These are phyloP conservation scores for Kuraishia cidri DNA, from an alignment of 805 yeast species.

Conservation along the genomic window DNA sequence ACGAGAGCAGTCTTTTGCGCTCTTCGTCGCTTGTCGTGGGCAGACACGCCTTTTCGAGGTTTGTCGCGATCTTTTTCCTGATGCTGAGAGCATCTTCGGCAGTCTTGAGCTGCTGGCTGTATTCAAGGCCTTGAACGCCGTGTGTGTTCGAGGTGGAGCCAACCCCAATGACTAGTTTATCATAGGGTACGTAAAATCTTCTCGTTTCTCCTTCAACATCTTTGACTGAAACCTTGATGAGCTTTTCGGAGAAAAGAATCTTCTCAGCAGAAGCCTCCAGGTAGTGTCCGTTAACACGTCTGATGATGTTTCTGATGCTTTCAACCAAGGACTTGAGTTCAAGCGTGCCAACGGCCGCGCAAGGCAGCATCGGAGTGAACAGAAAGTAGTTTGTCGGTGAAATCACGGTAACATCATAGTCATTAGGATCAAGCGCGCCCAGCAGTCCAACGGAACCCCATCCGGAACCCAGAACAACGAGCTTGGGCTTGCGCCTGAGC, in stretches of 20 bases:
- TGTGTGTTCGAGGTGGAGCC: slow-evolving; percentile 65
- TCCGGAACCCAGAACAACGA: slow-evolving; percentile 60
- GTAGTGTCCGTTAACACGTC: slow-evolving; percentile 47
- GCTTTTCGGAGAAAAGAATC: slow-evolving; percentile 43
- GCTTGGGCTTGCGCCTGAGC: slow-evolving; percentile 39
- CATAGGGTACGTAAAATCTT: slow-evolving; percentile 60
- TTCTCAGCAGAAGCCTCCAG: slow-evolving; percentile 55
- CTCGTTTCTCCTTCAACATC: slow-evolving; percentile 30
- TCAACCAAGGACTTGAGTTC: slow-evolving; percentile 58
- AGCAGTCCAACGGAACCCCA: slow-evolving; percentile 64
- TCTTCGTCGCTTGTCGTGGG: slow-evolving; percentile 60
- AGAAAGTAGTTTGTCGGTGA: slow-evolving; percentile 64
- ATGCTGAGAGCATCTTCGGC: slow-evolving; percentile 56
- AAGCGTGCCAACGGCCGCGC: slow-evolving; percentile 64
- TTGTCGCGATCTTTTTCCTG: slow-evolving; percentile 42
- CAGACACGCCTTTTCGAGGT: slow-evolving; percentile 53
- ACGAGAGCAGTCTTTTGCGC: slow-evolving; percentile 48
- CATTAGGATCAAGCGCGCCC: slow-evolving; percentile 39
- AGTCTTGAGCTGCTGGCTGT: slow-evolving; percentile 54
- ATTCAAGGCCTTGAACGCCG: slow-evolving; percentile 61
- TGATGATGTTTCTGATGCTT: slow-evolving; percentile 50
- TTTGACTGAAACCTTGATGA: slow-evolving; percentile 44
- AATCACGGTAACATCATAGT: slow-evolving; percentile 56
- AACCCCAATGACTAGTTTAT: slow-evolving; percentile 58
- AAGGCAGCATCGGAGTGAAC: slow-evolving; percentile 62